These are phyloP conservation scores for Tricholomella constricta DNA, from an alignment of 768 basidiomycete species.

Conservation along the genomic window DNA sequence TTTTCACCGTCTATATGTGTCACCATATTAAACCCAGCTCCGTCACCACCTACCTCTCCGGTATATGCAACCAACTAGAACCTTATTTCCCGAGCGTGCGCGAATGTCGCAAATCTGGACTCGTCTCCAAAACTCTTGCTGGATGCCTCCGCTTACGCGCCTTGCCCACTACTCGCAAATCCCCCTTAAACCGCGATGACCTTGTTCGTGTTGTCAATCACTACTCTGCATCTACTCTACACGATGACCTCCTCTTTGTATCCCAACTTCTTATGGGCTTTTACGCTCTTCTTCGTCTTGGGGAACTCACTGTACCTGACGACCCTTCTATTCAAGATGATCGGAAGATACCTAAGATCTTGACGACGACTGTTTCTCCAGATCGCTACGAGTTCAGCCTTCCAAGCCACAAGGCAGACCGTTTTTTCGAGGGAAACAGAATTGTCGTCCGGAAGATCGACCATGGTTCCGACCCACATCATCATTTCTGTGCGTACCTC, in stretches of 20 bases:
- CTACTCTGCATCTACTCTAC: conserved; percentile 1
- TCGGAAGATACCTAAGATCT: conserved; percentile 22
- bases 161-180: too few species aligned
- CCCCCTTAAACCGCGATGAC: conserved; percentile 8
- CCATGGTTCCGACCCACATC: conserved; percentile 14
- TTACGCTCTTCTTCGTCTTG: conserved; percentile 31
- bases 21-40: too few species aligned
- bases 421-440: conserved; percentile 27
- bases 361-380: conserved; percentile 6
- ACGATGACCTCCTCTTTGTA: conserved; percentile 30
- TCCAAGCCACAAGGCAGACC: conserved; percentile 41
- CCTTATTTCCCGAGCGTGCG: too few species aligned
- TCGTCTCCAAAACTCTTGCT: too few species aligned
- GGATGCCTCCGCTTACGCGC: too few species aligned
- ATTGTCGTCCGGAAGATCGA: conserved; percentile 14
- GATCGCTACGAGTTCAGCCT: conserved; percentile 24
- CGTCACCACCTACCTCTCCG: too few species aligned
- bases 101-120: too few species aligned
- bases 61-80: too few species aligned
- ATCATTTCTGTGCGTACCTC: conserved; percentile 25
- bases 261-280: conserved; percentile 30
- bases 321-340: conserved; percentile 6
- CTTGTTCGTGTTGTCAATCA: neutral
- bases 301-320: conserved; percentile 34
- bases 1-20: too few species aligned